Evolutionary conservation across 352 stramenopile genomes (phyloP), one percentile per base, ranked within the genome.

Genomic region (Phytophthora citrophthora): DNA sequence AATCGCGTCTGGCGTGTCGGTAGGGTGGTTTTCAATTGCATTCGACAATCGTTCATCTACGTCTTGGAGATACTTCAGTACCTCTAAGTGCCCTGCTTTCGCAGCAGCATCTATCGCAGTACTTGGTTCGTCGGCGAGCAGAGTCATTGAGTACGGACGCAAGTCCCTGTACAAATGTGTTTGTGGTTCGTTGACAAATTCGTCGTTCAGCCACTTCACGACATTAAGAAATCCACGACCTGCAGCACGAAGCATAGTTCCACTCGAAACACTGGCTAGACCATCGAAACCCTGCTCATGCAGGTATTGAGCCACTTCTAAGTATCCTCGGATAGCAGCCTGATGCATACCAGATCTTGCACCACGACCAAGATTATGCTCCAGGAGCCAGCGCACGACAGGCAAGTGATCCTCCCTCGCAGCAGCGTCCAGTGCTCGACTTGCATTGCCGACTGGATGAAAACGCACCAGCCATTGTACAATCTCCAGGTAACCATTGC

Each of bases 401-500:
- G 59, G 40, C 40, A 72, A 46, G 16, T 59, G 57, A 49, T 68
- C 64, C 8, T 52, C 66, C 7, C 55, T 68, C 15, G 62, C 61
- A 6, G 68, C 64, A 44, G 66, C 50, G 64, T 76, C 64, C 5
- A 73, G 48, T 18, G 58, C 68, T 45, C 68, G 68, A 54, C 57
- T 76, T n/a, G 63, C 52, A 39, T 76, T 76, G 18, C 63, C 68
- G 10, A 73, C 68, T 34, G 63, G 63, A 24, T 67, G 58, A 15
- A 64, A 65, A 13, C 68, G 63, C 39, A 66, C 40, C 31, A 76
- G 50, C 64, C 69, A 77, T 34, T 74, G 50, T 6, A 82, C 70
- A 39, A 82, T 60, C n/a, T 77, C 70, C 27, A 82, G 38, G 31
- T 69, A 60, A 3, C 74, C 74, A 39, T 73, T 72, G 20, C 67